Evolutionary conservation across 257 asterid species (phyloP), one percentile per base, ranked within the genome.

Genomic region (Solanum ossicruentum): DNA sequence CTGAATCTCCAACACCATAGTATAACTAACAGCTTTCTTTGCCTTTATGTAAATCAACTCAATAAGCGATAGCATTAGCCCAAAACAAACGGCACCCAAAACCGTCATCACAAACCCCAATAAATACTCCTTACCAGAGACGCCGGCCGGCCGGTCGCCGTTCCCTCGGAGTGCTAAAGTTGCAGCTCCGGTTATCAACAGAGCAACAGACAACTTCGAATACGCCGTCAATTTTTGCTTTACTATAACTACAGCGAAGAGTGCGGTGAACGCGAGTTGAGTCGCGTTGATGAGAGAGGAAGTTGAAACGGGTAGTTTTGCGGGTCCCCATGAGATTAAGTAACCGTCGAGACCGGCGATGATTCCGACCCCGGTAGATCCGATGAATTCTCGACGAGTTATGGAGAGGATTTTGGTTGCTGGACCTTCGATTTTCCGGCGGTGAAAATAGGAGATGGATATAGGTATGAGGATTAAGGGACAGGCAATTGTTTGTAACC

Each of bases 71-170:
- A 88, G 3, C 16, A 88, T 80, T 0, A 86, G 63, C 43, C 91
- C 91, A 56, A 75, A 86, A 86, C 83, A 41, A 23, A 82, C 86
- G 18, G 91, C 81, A 12, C 88, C 86, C 4, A 45, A 69, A 23
- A 88, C 63, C 18, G 89, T 88, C 91, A 77, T 81, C 8, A 84
- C 47, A 26, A 88, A 86, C 26, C 91, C 89, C 18, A 88, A 17
- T 43, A 82, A 3, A 71, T 86, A 88, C 16, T 49, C 56, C 81
- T 65, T 66, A 4, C 16, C 57, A n/a, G 81, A 61, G 36, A 80
- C 85, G 12, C 87, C 87, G 26, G 41, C 26, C 45, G 85, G 84
- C 32, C 49, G 51, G 41, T 85, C 84, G 2, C 84, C 61, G 26
- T 69, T 65, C 1, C 82, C 16, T 0, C 70, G 45, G 13, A 80